Evolutionary conservation across 2,329 filamentous ascomycete genomes (phyloP), one percentile per base, ranked within the genome.

Genomic region (Cadophora sp.): DNA sequence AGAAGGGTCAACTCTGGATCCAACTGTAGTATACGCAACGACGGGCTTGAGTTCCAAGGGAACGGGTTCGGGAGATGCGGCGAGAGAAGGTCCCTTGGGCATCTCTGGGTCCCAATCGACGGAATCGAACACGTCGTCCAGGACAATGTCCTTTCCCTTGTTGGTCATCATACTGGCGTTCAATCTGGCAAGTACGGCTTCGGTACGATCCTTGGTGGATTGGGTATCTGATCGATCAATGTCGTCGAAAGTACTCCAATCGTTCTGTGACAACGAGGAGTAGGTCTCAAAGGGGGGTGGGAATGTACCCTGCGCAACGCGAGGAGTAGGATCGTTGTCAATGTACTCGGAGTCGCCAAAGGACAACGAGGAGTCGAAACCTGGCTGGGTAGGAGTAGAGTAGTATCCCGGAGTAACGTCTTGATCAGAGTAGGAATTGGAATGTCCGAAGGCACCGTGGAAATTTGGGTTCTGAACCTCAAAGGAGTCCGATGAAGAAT

Each of bases 11-110:
- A 76, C 75, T 24, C 75, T 62, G 27, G 77, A 78, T 9, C 77
- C 77, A 41, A 78, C 77, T 1, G 77, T 78, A 13, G 76, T 78
- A 61, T 78, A 78, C 7, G 76, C 68, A 3, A 77, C 62, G 3
- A 77, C 62, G 4, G 71, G 70, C 63, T 76, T 71, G n/a, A 73
- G 72, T 33, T 72, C 73, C n/a, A 71, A 62, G 1, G 66, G 55
- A 6, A 77, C 60, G 20, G 73, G 74, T 58, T 77, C 74, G 33
- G 76, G 75, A 8, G 76, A 77, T 9, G 73, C 62, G 20, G 75
- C 70, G 24, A 70, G 51, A n/a, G 67, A 68, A 16, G 65, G 24
- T 1, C 63, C 66, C 16, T 66, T 55, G 53, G 73, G 70, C 33
- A 76, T 67, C 64, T 75, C 71, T 8, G 73, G 71, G 64, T 77